phyloP scores from a whole-genome alignment of 2,329 filamentous ascomycete genomes.

The Phialocephala sp. region DNA sequence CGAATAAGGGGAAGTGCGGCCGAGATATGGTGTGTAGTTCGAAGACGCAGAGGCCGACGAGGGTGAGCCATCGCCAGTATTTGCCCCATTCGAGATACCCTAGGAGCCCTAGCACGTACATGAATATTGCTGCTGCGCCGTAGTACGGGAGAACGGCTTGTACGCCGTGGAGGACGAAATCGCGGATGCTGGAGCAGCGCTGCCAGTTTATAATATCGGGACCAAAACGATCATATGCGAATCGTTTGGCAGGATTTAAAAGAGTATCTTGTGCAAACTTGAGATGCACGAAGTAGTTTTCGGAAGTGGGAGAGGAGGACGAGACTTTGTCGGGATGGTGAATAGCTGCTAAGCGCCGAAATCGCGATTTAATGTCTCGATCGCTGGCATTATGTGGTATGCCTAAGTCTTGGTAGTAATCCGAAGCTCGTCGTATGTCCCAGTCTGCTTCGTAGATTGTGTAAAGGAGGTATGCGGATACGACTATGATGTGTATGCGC shows the following conservation, averaged over 20 bases:
- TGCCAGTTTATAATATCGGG: slow-evolving; percentile 71
- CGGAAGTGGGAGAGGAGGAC: slow-evolving; percentile 39
- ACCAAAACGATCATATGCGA: slow-evolving; percentile 90
- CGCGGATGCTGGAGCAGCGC: slow-evolving; percentile 69
- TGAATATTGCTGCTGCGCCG: slow-evolving; percentile 57
- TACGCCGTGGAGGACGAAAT: slow-evolving; percentile 75
- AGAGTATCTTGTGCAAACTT: slow-evolving; percentile 85
- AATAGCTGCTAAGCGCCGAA: slow-evolving; percentile 74
- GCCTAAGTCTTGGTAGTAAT: slow-evolving; percentile 81
- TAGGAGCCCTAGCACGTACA: slow-evolving; percentile 66
- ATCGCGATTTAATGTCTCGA: slow-evolving; percentile 79
- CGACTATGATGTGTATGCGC: slow-evolving; percentile 82
- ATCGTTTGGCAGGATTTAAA: slow-evolving; percentile 75
- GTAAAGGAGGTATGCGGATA: slow-evolving; percentile 84
- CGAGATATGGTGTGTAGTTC: slow-evolving; percentile 63
- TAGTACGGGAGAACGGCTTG: slow-evolving; percentile 67
- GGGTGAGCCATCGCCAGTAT: slow-evolving; percentile 68
- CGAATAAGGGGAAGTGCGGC: slow-evolving; percentile 55
- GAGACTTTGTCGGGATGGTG: slow-evolving; percentile 83
- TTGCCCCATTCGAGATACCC: slow-evolving; percentile 72
- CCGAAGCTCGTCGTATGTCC: slow-evolving; percentile 71
- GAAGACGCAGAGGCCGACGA: slow-evolving; percentile 58
- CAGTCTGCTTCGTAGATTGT: slow-evolving; percentile 92
- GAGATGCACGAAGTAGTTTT: slow-evolving; percentile 76
- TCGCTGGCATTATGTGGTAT: slow-evolving; percentile 73